Percentiles rank a stretch among this genome's conserved stretches.
Evolutionary conservation across 345 rosid species (phyloP).

Genomic region (Bretschneidera sinensis): DNA sequence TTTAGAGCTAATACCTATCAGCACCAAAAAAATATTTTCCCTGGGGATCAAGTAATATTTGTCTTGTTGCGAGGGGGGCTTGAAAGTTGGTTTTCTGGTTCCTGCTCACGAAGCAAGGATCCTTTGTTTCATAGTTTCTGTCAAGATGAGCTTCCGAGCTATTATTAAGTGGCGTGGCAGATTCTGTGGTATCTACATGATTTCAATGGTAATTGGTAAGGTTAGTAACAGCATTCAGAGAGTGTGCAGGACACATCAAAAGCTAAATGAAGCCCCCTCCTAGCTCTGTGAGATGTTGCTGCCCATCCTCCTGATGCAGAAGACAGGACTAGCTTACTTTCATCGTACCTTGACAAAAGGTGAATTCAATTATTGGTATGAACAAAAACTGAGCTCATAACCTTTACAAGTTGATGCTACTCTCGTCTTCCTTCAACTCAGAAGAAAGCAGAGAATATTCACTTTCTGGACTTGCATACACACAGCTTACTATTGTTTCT

Average conservation of each 20-base stretch:
- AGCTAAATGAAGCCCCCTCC: background rate
- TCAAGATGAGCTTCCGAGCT: background rate
- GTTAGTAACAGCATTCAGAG: conserved; percentile 17
- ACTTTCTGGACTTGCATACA: conserved; percentile 18
- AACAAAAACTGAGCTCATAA: background rate
- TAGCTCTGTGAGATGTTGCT: background rate
- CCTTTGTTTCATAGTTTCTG: background rate
- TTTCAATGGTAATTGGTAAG: conserved; percentile 20
- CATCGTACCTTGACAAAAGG: background rate
- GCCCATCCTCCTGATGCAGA: background rate
- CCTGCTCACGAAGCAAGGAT: background rate
- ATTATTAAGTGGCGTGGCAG: background rate
- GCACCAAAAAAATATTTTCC: conserved; percentile 5
- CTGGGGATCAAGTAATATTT: background rate
- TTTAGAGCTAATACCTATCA: background rate
- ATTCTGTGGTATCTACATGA: conserved; percentile 21
- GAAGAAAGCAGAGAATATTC: conserved; percentile 15
- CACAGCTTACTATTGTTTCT: conserved; percentile 39
- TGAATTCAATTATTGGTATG: conserved; percentile 6
- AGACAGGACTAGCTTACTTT: conserved; percentile 2
- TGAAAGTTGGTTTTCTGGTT: background rate
- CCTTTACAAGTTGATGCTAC: conserved; percentile 17
- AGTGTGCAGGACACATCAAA: conserved; percentile 11
- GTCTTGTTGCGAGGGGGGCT: conserved; percentile 4
- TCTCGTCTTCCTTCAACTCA: conserved; percentile 30